Evolutionary conservation across 139 green algal species (phyloP).

Genomic region (Raphidocelis subcapitata): DNA sequence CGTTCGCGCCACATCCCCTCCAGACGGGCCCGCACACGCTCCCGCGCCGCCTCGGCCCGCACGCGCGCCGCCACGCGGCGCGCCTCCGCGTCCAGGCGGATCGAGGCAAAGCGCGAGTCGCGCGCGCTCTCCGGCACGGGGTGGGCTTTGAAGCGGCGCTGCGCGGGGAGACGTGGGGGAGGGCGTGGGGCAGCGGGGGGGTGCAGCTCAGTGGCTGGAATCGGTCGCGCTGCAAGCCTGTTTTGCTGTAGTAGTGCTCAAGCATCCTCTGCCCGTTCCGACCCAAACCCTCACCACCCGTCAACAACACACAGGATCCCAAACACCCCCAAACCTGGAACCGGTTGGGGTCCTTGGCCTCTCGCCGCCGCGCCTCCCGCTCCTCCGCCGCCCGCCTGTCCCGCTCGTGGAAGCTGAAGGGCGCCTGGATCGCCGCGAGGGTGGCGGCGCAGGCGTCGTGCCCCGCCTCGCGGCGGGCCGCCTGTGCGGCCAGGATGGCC

Average conservation of each 20-base stretch:
- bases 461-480: slow-evolving; percentile 7
- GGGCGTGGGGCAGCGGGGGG: neutral
- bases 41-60: slow-evolving; percentile 14
- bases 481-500: slow-evolving; percentile 27
- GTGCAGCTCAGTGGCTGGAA: neutral
- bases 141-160: slow-evolving; percentile 18
- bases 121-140: slow-evolving; percentile 8
- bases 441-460: slow-evolving; percentile 2
- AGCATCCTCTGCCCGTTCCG: too few species aligned
- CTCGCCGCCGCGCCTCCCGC: slow-evolving; percentile 1
- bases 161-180: neutral
- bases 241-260: too few species aligned
- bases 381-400: slow-evolving; percentile 19
- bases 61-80: slow-evolving; percentile 15
- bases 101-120: slow-evolving; percentile 1
- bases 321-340: slow-evolving; percentile 34
- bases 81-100: neutral
- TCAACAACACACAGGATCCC: too few species aligned
- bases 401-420: slow-evolving; percentile 43
- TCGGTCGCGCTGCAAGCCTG: too few species aligned
- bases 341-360: slow-evolving; percentile 32
- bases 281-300: too few species aligned
- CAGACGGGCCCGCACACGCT: slow-evolving; percentile 15
- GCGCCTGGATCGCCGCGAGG: slow-evolving; percentile 17
- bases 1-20: slow-evolving; percentile 5